phyloP scores from a whole-genome alignment of 441 rosid genomes.

The Populus hybrid region DNA sequence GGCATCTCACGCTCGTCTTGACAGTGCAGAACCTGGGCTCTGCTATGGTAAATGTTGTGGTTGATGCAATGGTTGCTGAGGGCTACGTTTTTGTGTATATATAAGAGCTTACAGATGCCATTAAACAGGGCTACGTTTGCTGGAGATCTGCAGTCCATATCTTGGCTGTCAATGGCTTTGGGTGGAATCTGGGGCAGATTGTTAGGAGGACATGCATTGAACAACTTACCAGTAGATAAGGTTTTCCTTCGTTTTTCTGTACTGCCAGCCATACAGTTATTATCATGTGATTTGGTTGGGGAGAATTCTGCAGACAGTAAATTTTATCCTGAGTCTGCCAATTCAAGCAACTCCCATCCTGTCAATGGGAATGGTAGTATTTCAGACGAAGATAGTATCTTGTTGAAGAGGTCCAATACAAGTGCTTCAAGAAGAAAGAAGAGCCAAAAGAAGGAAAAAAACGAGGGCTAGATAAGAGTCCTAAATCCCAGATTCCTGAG shows the following conservation, averaged over 20 bases:
- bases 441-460: slow-evolving; percentile 41
- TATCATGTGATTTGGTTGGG: slow-evolving; percentile 69
- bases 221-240: slow-evolving; percentile 56
- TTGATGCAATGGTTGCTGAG: slow-evolving; percentile 97
- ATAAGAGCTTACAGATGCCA: slow-evolving; percentile 12
- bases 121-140: slow-evolving; percentile 75
- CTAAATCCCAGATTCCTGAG: slow-evolving; percentile 28
- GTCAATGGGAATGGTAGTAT: slow-evolving; percentile 34
- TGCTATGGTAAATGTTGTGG: slow-evolving; percentile 94
- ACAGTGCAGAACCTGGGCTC: slow-evolving; percentile 89
- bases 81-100: slow-evolving; percentile 9
- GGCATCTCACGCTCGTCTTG: slow-evolving; percentile 59
- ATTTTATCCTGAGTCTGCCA: slow-evolving; percentile 26
- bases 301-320: slow-evolving; percentile 44
- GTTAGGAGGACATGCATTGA: slow-evolving; percentile 82
- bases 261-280: slow-evolving; percentile 66
- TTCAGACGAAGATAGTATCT: slow-evolving; percentile 34
- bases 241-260: slow-evolving; percentile 77
- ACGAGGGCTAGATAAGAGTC: slow-evolving; percentile 22
- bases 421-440: slow-evolving; percentile 67
- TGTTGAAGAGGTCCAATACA: slow-evolving; percentile 32
- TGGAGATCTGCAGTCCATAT: slow-evolving; percentile 90
- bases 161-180: slow-evolving; percentile 89
- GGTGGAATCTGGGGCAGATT: slow-evolving; percentile 92
- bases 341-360: slow-evolving; percentile 29